Conservation (phyloP, 176 grass and related monocot species). For the Areca catechu region DNA sequence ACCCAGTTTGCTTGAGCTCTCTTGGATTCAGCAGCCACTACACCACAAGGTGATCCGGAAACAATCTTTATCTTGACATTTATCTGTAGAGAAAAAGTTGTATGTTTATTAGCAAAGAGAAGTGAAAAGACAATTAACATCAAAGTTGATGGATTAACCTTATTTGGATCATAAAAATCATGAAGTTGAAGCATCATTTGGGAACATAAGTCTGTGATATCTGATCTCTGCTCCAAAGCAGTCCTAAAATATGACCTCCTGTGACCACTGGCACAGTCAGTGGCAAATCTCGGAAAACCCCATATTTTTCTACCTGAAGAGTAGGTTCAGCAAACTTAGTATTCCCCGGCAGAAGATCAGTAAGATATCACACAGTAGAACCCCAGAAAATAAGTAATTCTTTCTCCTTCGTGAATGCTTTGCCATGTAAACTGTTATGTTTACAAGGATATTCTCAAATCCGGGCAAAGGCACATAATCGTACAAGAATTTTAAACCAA, state of each 20-base stretch:
- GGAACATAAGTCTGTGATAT: conserved; percentile 62
- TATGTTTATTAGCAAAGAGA: neutral
- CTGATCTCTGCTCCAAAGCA: conserved; percentile 61
- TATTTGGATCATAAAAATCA: conserved; percentile 58
- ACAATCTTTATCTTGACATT: conserved; percentile 88
- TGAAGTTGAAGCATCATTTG: conserved; percentile 80
- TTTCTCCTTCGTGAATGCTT: neutral
- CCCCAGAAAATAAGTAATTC: neutral
- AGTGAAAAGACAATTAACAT: conserved; percentile 7
- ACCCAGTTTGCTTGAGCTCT: conserved; percentile 91
- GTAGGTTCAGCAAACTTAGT: no score
- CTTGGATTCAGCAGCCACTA: conserved; percentile 76
- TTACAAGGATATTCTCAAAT: no score
- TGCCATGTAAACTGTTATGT: no score
- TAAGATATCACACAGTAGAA: neutral
- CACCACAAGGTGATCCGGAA: conserved; percentile 73
- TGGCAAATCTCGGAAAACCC: conserved; percentile 83
- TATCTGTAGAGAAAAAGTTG: conserved; percentile 29
- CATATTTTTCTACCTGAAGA: conserved; percentile 74
- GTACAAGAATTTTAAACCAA: no score
- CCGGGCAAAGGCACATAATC: no score
- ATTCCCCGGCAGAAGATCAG: no score
- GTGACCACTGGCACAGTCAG: conserved; percentile 85
- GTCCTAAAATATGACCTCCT: conserved; percentile 30
- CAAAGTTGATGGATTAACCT: conserved; percentile 38